These are phyloP conservation scores for Fusarium sp. DNA, from an alignment of 2,329 filamentous ascomycete genomes.

Conservation along the genomic window DNA sequence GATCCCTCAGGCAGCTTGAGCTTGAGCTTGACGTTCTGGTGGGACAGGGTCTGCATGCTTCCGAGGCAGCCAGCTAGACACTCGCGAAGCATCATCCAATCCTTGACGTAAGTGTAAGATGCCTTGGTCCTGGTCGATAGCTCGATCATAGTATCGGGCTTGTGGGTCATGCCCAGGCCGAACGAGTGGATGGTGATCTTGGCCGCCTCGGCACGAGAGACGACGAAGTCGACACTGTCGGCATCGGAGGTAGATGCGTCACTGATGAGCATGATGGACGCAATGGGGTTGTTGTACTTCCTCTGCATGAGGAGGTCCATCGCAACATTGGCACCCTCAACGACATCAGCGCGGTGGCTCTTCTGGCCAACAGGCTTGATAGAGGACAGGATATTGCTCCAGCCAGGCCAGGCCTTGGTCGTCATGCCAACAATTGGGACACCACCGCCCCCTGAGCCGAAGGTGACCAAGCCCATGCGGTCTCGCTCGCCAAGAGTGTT, in stretches of 20 bases:
- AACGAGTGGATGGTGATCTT: slow-evolving; percentile 99
- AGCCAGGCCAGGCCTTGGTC: slow-evolving; percentile 92
- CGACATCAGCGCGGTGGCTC: slow-evolving; percentile 94
- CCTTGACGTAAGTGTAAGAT: slow-evolving; percentile 97
- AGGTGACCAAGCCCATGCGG: slow-evolving; percentile 96
- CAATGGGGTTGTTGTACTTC: slow-evolving; percentile 94
- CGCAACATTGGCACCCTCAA: slow-evolving; percentile 96
- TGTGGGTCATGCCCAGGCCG: slow-evolving; percentile 94
- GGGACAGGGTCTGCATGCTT: slow-evolving; percentile 92
- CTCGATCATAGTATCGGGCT: slow-evolving; percentile 99
- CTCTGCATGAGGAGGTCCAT: slow-evolving; percentile 99
- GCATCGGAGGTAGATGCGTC: slow-evolving; percentile 95
- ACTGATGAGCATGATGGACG: slow-evolving; percentile 95
- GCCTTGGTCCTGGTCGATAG: slow-evolving; percentile 95
- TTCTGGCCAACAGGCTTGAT: slow-evolving; percentile 97
- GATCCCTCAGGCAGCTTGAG: slow-evolving; percentile 94
- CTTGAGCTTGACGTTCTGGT: slow-evolving; percentile 97
- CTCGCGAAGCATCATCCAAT: slow-evolving; percentile 99
- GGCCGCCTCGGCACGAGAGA: slow-evolving; percentile 94
- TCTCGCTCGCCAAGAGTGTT: slow-evolving; percentile 90
- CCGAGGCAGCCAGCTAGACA: slow-evolving; percentile 94
- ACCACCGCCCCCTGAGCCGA: slow-evolving; percentile 92
- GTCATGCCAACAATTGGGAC: slow-evolving; percentile 99
- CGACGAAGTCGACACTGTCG: slow-evolving; percentile 97
- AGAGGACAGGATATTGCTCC: slow-evolving; percentile 85